A percentile compares a stretch with the other conserved stretches of the same genome.
phyloP scores from a whole-genome alignment of 2,329 filamentous ascomycete genomes.

The Karstenula rhodostoma region DNA sequence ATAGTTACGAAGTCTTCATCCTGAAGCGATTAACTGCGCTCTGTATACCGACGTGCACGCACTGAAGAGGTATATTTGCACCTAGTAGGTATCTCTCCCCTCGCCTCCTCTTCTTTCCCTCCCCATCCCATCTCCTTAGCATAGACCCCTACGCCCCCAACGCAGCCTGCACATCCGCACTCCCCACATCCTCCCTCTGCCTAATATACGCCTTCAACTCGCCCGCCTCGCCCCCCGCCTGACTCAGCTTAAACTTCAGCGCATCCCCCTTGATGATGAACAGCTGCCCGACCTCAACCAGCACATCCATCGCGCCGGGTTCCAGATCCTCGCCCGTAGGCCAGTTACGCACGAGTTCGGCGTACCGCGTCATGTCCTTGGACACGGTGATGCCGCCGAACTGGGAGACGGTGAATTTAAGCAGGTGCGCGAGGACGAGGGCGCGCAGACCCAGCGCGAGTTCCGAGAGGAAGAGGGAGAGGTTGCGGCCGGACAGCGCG shows the following conservation, averaged over 20 bases:
- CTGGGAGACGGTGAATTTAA: conserved; percentile 90
- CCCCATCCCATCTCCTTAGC: too few species aligned
- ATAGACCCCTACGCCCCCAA: conserved; percentile 65
- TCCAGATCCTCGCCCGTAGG: conserved; percentile 67
- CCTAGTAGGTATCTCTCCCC: conserved; percentile 38
- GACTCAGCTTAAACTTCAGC: conserved; percentile 59
- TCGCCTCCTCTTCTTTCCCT: too few species aligned
- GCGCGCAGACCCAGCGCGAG: conserved; percentile 79
- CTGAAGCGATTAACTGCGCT: too few species aligned
- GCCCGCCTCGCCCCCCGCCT: conserved; percentile 54
- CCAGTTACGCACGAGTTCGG: conserved; percentile 85
- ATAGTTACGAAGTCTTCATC: too few species aligned
- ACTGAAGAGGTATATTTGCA: too few species aligned
- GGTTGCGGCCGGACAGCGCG: conserved; percentile 83
- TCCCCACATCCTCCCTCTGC: conserved; percentile 83
- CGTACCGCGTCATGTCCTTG: conserved; percentile 95
- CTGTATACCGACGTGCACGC: too few species aligned
- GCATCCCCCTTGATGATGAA: conserved; percentile 83
- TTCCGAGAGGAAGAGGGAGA: conserved; percentile 83
- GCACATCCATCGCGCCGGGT: conserved; percentile 72
- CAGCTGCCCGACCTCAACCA: conserved; percentile 92
- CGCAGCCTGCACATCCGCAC: conserved; percentile 82
- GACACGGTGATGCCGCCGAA: conserved; percentile 94
- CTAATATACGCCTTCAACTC: conserved; percentile 83
- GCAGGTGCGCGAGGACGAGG: conserved; percentile 90